Evolutionary conservation across 441 rosid species (phyloP).

Genomic region (Daphne laureola): DNA sequence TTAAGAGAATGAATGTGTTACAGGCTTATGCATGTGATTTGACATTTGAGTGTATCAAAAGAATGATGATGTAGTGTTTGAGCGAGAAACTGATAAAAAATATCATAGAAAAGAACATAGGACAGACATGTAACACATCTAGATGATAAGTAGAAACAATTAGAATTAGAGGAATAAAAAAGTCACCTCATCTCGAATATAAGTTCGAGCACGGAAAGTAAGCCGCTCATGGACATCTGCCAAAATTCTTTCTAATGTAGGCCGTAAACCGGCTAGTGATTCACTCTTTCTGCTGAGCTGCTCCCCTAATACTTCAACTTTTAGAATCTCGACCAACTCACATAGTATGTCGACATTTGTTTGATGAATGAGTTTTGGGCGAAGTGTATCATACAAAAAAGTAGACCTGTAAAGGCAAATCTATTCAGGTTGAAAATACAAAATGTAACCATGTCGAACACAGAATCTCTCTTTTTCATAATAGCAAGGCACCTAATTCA

Average conservation of each 20-base stretch:
- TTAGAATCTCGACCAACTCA: slow-evolving; percentile 90
- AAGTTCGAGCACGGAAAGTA: slow-evolving; percentile 93
- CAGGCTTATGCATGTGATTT: too few relatives aligned
- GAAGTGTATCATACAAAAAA: slow-evolving; percentile 81
- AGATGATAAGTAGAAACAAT: not conserved
- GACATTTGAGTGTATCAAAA: too few relatives aligned
- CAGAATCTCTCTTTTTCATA: not conserved
- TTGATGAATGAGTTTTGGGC: slow-evolving; percentile 92
- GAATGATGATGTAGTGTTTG: too few relatives aligned
- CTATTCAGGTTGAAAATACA: slow-evolving; percentile 5
- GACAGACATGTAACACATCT: too few relatives aligned
- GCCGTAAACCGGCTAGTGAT: slow-evolving; percentile 74
- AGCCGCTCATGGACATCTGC: slow-evolving; percentile 89
- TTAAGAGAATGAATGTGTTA: too few relatives aligned
- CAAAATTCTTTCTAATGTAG: slow-evolving; percentile 85
- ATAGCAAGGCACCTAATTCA: not conserved
- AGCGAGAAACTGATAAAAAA: too few relatives aligned
- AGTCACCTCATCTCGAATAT: slow-evolving; percentile 87
- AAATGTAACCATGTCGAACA: slow-evolving; percentile 10
- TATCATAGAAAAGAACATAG: too few relatives aligned
- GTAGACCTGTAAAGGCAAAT: slow-evolving; percentile 55
- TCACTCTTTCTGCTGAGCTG: slow-evolving; percentile 72
- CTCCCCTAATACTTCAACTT: slow-evolving; percentile 92
- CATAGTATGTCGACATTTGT: slow-evolving; percentile 84
- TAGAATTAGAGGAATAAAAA: not conserved